Evolutionary conservation across 306 rosid species (phyloP), one percentile per base, ranked within the genome.

Genomic region (Trifolium pratense): DNA sequence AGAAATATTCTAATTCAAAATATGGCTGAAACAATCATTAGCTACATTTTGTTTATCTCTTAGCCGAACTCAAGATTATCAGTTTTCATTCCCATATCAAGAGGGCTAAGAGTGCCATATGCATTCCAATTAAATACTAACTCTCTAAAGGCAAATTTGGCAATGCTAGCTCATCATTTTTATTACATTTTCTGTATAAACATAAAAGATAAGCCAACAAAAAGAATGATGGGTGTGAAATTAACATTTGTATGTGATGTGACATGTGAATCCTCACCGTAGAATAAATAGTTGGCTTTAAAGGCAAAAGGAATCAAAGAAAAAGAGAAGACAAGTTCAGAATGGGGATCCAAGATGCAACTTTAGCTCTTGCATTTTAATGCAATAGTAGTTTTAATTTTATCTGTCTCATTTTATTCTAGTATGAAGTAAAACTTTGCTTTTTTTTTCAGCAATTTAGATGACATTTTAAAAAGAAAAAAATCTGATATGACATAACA

Each of bases 321-420:
- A 77, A 68, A 63, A 71, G 77, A 62, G 26, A 62, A 77, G 55
- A 63, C 31, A 42, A 6, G 11, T 9, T 8, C 37, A 18, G 53
- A 68, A 68, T 77, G 39, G 55, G 80, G 75, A 76, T 66, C 80
- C 74, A 8, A 67, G 18, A 68, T 34, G 53, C 75, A 56, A 29
- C 51, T 56, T 45, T 20, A 18, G 34, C 60, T 32, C 26, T 68
- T 48, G 43, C 42, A 23, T 67, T 43, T 25, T 29, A 29, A 29
- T 31, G 34, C 34, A 3, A 31, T 31, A 31, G 34, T 31, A 31
- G 5, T 31, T 31, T 31, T 29, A 31, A 3, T 31, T 32, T 32
- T 32, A 32, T 7, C 36, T 32, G 36, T 32, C 36, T 5, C 36
- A 32, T 32, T 32, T 32, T 32, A 32, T 32, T 32, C 7, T 5